These are phyloP conservation scores for Penicillium frequentans DNA, from an alignment of 2,329 filamentous ascomycete species.

Conservation along the genomic window DNA sequence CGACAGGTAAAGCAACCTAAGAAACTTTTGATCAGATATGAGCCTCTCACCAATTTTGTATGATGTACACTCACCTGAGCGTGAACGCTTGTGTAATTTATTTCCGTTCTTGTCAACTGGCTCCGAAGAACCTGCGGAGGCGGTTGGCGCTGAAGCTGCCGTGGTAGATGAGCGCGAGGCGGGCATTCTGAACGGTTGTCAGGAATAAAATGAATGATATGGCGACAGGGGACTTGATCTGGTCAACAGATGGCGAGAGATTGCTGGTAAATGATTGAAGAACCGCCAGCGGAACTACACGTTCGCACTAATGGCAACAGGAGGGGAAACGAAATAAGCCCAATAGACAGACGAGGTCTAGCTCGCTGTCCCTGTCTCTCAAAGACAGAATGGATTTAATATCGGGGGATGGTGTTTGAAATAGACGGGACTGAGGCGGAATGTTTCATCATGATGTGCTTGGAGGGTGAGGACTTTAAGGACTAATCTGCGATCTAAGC, in stretches of 20 bases:
- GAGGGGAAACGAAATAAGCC: background rate
- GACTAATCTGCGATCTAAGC: background rate
- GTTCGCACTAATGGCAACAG: background rate
- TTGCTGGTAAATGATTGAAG: background rate
- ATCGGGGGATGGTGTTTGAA: background rate
- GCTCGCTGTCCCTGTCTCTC: background rate
- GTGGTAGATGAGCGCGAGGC: background rate
- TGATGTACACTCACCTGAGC: too few species aligned
- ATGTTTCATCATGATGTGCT: slow-evolving; percentile 11
- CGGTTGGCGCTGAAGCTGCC: rapidly evolving
- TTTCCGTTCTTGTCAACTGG: background rate
- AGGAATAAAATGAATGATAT: too few species aligned
- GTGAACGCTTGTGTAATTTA: slow-evolving; percentile 87
- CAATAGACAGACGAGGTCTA: background rate
- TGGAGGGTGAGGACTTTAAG: slow-evolving; percentile 11
- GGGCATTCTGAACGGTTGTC: too few species aligned
- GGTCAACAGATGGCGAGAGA: background rate
- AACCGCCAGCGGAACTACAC: background rate
- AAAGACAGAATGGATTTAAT: background rate
- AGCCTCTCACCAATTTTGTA: too few species aligned
- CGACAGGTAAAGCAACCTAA: slow-evolving; percentile 69
- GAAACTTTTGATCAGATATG: too few species aligned
- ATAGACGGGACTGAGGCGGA: slow-evolving; percentile 1
- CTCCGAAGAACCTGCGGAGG: background rate
- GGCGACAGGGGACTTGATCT: background rate